Evolutionary conservation across 495 filamentous ascomycete species (phyloP).

Genomic region (Paragyromitra xinjiangensis): DNA sequence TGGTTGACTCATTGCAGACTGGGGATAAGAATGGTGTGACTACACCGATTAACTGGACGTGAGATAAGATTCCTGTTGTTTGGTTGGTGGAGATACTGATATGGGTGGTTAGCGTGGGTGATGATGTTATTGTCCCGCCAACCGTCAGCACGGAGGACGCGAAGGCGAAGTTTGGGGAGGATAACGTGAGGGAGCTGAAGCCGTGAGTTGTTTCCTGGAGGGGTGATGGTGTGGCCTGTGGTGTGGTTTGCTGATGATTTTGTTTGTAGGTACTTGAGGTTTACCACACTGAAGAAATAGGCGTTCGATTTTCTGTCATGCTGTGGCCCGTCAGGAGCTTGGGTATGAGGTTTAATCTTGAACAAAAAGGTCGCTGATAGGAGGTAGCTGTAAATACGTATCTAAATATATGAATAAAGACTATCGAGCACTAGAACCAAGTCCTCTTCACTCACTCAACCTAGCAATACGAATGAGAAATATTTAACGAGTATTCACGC

Average conservation of each 20-base stretch:
- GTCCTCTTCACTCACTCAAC: neutral
- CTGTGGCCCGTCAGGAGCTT: neutral
- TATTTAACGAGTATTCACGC: too few species aligned
- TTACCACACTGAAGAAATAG: conserved; percentile 57
- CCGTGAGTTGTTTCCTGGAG: conserved; percentile 61
- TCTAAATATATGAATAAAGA: neutral
- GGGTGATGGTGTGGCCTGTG: neutral
- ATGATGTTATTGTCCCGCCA: conserved; percentile 75
- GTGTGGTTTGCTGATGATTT: conserved; percentile 5
- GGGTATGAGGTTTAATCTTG: neutral
- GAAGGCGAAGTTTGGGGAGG: conserved; percentile 71
- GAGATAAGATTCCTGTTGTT: conserved; percentile 43
- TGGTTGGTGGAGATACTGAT: neutral
- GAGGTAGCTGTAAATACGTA: neutral
- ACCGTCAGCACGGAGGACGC: conserved; percentile 70
- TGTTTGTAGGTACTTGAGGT: conserved; percentile 55
- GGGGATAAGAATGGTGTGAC: conserved; percentile 71
- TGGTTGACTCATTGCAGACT: conserved; percentile 72
- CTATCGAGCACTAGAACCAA: neutral
- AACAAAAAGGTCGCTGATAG: neutral
- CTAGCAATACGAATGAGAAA: too few species aligned
- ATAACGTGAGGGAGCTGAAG: conserved; percentile 68
- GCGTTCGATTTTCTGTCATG: neutral
- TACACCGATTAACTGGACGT: conserved; percentile 71
- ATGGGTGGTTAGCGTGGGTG: conserved; percentile 60